phyloP scores from a whole-genome alignment of 257 asterid genomes.

The Pogostemon cablin region DNA sequence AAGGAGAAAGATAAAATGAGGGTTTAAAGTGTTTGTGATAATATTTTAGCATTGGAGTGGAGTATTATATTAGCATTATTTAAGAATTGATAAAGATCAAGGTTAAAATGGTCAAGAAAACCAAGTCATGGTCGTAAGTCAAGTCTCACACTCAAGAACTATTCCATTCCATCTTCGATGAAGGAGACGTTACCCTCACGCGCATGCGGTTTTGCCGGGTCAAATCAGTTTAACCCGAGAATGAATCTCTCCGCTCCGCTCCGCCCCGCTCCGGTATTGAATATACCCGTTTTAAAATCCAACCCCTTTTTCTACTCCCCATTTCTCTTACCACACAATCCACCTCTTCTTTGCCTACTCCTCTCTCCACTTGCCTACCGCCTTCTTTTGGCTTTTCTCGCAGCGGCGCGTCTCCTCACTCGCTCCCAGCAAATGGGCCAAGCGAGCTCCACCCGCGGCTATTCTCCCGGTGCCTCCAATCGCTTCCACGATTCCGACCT shows the following conservation, averaged over 20 bases:
- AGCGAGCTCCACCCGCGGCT: slow-evolving; percentile 19
- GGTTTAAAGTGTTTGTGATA: too few species aligned
- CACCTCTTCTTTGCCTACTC: not conserved
- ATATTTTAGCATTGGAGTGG: too few species aligned
- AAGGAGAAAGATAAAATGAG: too few species aligned
- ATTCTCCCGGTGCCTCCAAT: slow-evolving; percentile 1
- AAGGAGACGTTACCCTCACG: too few species aligned
- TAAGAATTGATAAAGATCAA: too few species aligned
- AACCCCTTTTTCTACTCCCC: not conserved
- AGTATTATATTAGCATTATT: too few species aligned
- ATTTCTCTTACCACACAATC: not conserved
- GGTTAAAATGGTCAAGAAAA: not conserved
- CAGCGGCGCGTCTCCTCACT: slow-evolving; percentile 23
- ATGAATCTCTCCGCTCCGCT: not conserved
- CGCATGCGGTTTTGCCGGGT: slow-evolving; percentile 33
- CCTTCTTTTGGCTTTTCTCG: not conserved
- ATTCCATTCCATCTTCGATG: too few species aligned
- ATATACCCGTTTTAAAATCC: slow-evolving; percentile 33
- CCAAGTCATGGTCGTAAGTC: not conserved
- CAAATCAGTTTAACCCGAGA: slow-evolving; percentile 10
- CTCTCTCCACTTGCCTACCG: not conserved
- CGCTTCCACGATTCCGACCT: slow-evolving; percentile 29
- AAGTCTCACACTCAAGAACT: not conserved
- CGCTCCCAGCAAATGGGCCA: slow-evolving; percentile 20
- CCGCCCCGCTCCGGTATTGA: slow-evolving; percentile 9